These are phyloP conservation scores for Mytilinidion resinicola DNA, from an alignment of 495 filamentous ascomycete species.

Conservation along the genomic window DNA sequence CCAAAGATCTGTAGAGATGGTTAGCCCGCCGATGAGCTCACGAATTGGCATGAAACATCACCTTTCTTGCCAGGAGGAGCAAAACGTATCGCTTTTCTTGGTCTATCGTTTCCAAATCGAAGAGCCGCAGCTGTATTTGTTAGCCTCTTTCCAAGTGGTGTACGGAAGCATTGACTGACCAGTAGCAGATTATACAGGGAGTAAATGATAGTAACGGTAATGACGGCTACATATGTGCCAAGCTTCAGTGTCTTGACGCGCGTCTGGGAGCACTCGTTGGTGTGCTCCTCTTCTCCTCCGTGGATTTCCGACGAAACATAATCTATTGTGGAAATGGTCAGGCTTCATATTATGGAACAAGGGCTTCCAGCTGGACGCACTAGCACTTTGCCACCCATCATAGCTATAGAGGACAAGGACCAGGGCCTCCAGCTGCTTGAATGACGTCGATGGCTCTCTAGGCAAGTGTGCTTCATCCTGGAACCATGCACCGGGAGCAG, in stretches of 20 bases:
- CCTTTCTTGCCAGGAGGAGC: neutral
- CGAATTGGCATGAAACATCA: neutral
- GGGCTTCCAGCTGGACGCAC: neutral
- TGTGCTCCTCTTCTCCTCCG: neutral
- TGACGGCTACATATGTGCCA: neutral
- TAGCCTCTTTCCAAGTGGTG: neutral
- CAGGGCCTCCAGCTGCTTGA: neutral
- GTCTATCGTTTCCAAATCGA: neutral
- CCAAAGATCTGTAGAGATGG: neutral
- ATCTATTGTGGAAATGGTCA: neutral
- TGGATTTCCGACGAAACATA: neutral
- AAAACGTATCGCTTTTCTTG: neutral
- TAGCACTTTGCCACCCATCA: neutral
- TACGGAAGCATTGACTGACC: neutral
- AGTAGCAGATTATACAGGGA: neutral
- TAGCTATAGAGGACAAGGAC: neutral
- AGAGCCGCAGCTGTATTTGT: neutral
- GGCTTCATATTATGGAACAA: neutral
- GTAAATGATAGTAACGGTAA: neutral
- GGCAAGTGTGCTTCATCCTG: too few relatives aligned
- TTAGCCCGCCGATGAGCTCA: neutral
- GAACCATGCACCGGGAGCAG: too few relatives aligned
- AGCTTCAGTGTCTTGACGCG: neutral
- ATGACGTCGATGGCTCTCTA: too few relatives aligned
- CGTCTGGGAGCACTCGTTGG: neutral